These are phyloP conservation scores for Hevea brasiliensis DNA, from an alignment of 345 rosid species.

Conservation along the genomic window DNA sequence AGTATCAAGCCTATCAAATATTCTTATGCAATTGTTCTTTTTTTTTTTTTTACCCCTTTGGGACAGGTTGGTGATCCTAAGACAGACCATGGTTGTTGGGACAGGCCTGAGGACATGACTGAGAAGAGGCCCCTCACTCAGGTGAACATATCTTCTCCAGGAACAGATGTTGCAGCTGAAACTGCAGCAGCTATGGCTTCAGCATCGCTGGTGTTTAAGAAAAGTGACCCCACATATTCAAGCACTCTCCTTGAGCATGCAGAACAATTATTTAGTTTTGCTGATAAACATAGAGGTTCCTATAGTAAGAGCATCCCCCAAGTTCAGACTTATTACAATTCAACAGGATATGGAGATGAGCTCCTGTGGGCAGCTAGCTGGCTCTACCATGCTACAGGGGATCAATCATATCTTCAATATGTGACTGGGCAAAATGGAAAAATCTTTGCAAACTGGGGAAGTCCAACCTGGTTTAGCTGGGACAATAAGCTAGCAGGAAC, in stretches of 20 bases:
- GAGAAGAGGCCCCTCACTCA: conserved; percentile 74
- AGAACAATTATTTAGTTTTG: conserved; percentile 74
- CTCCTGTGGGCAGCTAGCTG: conserved; percentile 95
- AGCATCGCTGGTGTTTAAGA: conserved; percentile 87
- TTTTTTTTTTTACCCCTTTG: conserved; percentile 10
- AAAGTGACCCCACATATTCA: conserved; percentile 56
- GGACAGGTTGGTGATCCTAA: conserved; percentile 84
- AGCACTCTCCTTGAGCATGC: conserved; percentile 81
- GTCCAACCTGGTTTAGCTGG: conserved; percentile 98
- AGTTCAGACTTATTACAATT: conserved; percentile 69
- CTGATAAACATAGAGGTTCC: conserved; percentile 58
- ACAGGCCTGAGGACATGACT: conserved; percentile 83
- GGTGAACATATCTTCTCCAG: conserved; percentile 65
- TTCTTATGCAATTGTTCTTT: neutral
- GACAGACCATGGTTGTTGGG: conserved; percentile 82
- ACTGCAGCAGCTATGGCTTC: conserved; percentile 98
- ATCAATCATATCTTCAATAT: conserved; percentile 65
- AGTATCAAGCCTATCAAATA: neutral
- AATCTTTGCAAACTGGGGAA: conserved; percentile 69
- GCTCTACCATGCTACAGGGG: conserved; percentile 91
- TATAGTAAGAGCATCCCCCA: conserved; percentile 70
- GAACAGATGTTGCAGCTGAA: conserved; percentile 96
- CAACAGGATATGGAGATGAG: conserved; percentile 91
- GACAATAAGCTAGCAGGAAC: conserved; percentile 94
- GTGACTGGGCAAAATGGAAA: conserved; percentile 63